Evolutionary conservation across 1,284 basidiomycete genomes (phyloP).

Genomic region (Boletus sp.): DNA sequence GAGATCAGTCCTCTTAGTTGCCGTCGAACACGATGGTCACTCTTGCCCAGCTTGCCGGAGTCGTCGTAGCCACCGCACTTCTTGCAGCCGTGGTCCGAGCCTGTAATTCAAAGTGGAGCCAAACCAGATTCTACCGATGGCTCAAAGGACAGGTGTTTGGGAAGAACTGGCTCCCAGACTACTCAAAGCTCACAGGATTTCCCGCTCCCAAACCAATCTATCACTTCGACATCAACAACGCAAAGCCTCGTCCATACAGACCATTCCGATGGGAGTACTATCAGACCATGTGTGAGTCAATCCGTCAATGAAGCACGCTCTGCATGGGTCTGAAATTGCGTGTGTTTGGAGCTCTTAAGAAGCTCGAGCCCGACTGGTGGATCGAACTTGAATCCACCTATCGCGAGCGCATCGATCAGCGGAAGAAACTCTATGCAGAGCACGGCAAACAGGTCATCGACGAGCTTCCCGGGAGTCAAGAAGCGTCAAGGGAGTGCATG

Average conservation of each 20-base stretch:
- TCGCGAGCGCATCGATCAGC: slow-evolving; percentile 39
- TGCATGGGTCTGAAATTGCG: neutral
- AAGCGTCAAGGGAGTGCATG: slow-evolving; percentile 44
- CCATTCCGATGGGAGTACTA: slow-evolving; percentile 52
- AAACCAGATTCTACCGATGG: slow-evolving; percentile 6
- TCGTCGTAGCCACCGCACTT: slow-evolving; percentile 3
- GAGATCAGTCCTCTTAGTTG: neutral
- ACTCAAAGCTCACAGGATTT: slow-evolving; percentile 41
- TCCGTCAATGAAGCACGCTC: neutral
- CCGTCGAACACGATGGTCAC: slow-evolving; percentile 12
- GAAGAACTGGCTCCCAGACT: slow-evolving; percentile 26
- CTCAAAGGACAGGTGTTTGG: slow-evolving; percentile 7
- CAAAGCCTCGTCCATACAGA: slow-evolving; percentile 47
- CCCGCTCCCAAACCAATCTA: slow-evolving; percentile 39
- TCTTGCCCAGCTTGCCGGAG: neutral
- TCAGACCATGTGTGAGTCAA: slow-evolving; percentile 47
- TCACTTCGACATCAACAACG: slow-evolving; percentile 41
- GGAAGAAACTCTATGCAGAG: slow-evolving; percentile 36
- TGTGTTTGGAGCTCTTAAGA: slow-evolving; percentile 37
- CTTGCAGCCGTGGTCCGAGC: slow-evolving; percentile 1
- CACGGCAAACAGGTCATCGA: slow-evolving; percentile 40
- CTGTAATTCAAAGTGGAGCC: neutral
- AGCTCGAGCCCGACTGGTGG: slow-evolving; percentile 51
- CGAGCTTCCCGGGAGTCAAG: slow-evolving; percentile 39
- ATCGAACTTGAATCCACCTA: slow-evolving; percentile 52